phyloP scores from a whole-genome alignment of 768 basidiomycete species.

The Lactifluus rugatus region DNA sequence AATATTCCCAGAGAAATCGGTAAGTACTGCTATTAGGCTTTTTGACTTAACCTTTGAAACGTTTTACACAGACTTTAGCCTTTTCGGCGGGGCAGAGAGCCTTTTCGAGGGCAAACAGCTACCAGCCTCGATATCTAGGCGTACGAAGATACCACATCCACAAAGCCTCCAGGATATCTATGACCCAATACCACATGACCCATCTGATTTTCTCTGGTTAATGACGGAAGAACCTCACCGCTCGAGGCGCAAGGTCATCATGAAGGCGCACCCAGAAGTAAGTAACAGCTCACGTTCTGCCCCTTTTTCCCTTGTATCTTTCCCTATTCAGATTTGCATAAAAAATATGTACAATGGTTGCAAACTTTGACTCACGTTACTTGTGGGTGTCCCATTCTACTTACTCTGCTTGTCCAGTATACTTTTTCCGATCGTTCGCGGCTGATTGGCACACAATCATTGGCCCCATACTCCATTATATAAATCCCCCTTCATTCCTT shows the following conservation, averaged over 20 bases:
- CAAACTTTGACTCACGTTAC: not conserved
- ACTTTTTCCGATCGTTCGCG: not conserved
- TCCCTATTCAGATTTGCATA: not conserved
- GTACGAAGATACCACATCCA: constrained; percentile 38
- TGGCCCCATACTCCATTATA: not conserved
- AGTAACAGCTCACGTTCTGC: constrained; percentile 17
- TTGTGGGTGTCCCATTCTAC: not conserved
- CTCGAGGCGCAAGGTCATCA: constrained; percentile 72
- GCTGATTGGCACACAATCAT: not conserved
- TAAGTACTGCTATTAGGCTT: not conserved
- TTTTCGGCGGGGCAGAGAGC: constrained; percentile 78
- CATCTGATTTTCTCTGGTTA: constrained; percentile 86
- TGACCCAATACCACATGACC: constrained; percentile 57
- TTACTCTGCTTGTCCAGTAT: not conserved
- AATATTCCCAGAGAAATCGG: constrained; percentile 17
- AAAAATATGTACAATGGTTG: not conserved
- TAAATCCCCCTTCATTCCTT: not conserved
- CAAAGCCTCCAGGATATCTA: constrained; percentile 35
- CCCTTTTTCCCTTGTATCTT: not conserved
- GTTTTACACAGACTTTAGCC: constrained; percentile 51
- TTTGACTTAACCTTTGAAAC: not conserved
- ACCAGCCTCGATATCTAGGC: constrained; percentile 35
- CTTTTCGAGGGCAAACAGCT: constrained; percentile 40
- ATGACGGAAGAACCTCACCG: constrained; percentile 99
- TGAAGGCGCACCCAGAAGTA: constrained; percentile 92